Evolutionary conservation across 768 basidiomycete genomes (phyloP).

Genomic region (Naganishia kalamii): DNA sequence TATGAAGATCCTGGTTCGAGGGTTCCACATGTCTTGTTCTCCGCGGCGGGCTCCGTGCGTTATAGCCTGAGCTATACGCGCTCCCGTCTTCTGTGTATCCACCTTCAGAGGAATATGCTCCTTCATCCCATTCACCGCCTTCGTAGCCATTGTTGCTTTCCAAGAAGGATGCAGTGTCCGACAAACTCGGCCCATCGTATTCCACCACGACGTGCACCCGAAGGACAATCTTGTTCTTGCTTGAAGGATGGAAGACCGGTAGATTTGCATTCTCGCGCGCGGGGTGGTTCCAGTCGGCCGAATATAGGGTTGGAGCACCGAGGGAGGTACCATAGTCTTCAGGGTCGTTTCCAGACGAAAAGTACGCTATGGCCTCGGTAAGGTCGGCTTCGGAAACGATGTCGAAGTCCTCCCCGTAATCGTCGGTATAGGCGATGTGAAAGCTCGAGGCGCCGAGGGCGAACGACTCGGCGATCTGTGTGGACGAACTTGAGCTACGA

Average conservation of each 20-base stretch:
- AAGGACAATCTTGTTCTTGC: constrained; percentile 64
- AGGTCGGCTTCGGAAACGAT: constrained; percentile 62
- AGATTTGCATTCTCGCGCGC: constrained; percentile 30
- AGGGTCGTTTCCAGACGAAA: constrained; percentile 68
- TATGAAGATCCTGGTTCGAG: neutral
- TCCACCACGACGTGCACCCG: constrained; percentile 72
- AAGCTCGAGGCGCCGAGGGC: constrained; percentile 11
- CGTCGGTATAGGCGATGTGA: constrained; percentile 73
- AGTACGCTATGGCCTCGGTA: constrained; percentile 80
- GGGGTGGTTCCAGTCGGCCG: constrained; percentile 36
- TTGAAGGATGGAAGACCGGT: constrained; percentile 51
- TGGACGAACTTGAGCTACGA: too few species aligned
- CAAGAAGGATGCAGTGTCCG: constrained; percentile 70
- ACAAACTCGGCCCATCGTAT: constrained; percentile 84
- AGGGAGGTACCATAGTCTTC: constrained; percentile 48
- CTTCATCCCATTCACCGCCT: neutral
- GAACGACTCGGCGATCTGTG: constrained; percentile 7
- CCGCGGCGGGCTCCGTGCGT: neutral
- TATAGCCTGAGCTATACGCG: neutral
- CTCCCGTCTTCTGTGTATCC: neutral
- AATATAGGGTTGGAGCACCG: constrained; percentile 67
- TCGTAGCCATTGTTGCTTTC: neutral
- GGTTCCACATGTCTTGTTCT: neutral
- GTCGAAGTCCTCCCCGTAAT: constrained; percentile 67
- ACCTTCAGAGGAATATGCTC: neutral